Percentiles rank a stretch among this genome's conserved stretches.
Evolutionary conservation across 2,329 filamentous ascomycete species (phyloP).

Genomic region (Pseudogymnoascus sp.): DNA sequence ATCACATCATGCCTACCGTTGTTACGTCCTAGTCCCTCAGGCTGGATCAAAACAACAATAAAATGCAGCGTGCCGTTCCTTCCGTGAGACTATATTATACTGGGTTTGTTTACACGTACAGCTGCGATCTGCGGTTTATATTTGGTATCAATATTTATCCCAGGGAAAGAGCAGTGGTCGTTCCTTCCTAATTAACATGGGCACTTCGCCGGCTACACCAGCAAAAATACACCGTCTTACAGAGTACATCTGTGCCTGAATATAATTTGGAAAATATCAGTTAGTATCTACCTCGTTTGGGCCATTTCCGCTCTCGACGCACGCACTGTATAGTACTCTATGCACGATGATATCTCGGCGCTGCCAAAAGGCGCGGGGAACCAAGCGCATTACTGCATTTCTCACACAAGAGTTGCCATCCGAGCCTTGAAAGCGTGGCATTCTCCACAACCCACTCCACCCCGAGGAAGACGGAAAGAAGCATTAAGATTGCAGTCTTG

Average conservation of each 20-base stretch:
- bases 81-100: not conserved
- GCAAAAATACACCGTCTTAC: not conserved
- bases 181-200: not conserved
- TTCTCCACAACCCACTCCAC: not conserved
- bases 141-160: constrained; percentile 1
- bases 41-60: not conserved
- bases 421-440: not conserved
- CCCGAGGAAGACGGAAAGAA: not conserved
- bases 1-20: not conserved
- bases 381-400: not conserved
- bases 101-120: not conserved
- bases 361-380: not conserved
- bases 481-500: not conserved
- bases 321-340: not conserved
- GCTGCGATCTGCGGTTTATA: not conserved
- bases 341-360: not conserved
- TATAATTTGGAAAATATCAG: not conserved
- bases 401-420: not conserved
- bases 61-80: not conserved
- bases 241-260: not conserved
- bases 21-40: not conserved
- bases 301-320: not conserved
- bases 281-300: not conserved
- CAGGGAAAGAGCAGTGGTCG: not conserved
- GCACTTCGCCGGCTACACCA: not conserved